Percentiles rank a stretch among this genome's conserved stretches.
Conservation (phyloP, 2,329 filamentous ascomycete species). For the Amylocarpus encephaloides region DNA sequence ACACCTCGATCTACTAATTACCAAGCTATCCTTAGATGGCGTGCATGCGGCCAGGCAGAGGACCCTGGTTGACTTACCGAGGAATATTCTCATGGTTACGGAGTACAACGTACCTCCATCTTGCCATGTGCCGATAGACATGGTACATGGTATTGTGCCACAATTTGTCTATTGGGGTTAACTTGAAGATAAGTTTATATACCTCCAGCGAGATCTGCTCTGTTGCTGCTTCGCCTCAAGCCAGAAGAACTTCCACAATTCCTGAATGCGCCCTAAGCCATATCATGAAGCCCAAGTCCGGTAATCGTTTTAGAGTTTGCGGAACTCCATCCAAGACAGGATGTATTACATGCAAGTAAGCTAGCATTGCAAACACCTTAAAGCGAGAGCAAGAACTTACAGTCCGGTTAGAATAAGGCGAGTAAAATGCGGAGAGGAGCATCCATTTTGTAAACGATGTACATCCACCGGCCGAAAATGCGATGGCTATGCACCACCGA, state of each 20-base stretch:
- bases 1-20: too few species aligned
- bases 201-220: neutral
- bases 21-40: neutral
- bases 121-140: constrained; percentile 11
- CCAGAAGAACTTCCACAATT: neutral
- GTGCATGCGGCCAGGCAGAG: neutral
- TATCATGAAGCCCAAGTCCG: constrained; percentile 20
- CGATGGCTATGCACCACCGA: constrained; percentile 25
- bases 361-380: neutral
- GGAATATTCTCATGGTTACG: neutral
- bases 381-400: constrained; percentile 3
- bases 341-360: constrained; percentile 29
- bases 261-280: neutral
- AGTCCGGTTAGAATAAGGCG: constrained; percentile 20
- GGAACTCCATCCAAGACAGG: constrained; percentile 27
- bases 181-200: neutral
- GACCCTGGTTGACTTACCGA: neutral
- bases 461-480: constrained; percentile 27
- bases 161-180: neutral
- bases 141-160: constrained; percentile 1
- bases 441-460: constrained; percentile 28
- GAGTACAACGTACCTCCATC: neutral
- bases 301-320: constrained; percentile 25
- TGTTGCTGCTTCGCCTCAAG: neutral
- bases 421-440: constrained; percentile 30